These are phyloP conservation scores for Trichoderma pleuroti DNA, from an alignment of 2,329 filamentous ascomycete species.

Conservation along the genomic window DNA sequence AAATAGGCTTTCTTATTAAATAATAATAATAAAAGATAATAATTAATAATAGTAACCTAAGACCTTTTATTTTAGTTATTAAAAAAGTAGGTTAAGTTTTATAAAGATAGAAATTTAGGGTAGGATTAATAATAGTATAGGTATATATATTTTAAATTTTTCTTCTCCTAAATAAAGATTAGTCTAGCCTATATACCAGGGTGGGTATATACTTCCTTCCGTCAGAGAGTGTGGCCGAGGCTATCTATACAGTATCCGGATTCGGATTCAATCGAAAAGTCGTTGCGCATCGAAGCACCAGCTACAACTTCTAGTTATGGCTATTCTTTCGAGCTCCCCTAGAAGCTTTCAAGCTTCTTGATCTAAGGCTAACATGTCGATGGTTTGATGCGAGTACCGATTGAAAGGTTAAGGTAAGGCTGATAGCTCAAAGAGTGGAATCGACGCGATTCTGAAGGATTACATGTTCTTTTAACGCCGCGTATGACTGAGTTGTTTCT, in stretches of 20 bases:
- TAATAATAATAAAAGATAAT: too few relatives aligned
- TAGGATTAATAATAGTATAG: too few relatives aligned
- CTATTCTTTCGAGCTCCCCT: neutral
- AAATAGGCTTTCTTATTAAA: too few relatives aligned
- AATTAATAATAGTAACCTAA: too few relatives aligned
- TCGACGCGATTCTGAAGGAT: neutral
- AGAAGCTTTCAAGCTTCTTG: neutral
- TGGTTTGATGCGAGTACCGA: neutral
- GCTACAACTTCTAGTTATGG: neutral
- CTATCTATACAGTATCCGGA: neutral
- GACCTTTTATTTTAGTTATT: too few relatives aligned
- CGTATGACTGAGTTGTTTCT: neutral
- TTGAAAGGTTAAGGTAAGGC: neutral
- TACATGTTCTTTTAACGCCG: neutral
- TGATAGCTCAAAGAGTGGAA: neutral
- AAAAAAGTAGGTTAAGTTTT: too few relatives aligned
- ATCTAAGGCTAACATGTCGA: neutral
- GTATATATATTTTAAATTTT: too few relatives aligned
- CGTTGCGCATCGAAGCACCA: neutral
- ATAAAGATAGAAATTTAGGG: too few relatives aligned
- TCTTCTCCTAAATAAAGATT: too few relatives aligned
- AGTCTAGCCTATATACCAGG: too few relatives aligned
- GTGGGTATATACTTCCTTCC: too few relatives aligned
- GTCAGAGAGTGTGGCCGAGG: neutral
- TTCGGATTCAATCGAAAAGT: neutral